Evolutionary conservation across 495 filamentous ascomycete genomes (phyloP).

Genomic region (Trichocladium uniseriatum): DNA sequence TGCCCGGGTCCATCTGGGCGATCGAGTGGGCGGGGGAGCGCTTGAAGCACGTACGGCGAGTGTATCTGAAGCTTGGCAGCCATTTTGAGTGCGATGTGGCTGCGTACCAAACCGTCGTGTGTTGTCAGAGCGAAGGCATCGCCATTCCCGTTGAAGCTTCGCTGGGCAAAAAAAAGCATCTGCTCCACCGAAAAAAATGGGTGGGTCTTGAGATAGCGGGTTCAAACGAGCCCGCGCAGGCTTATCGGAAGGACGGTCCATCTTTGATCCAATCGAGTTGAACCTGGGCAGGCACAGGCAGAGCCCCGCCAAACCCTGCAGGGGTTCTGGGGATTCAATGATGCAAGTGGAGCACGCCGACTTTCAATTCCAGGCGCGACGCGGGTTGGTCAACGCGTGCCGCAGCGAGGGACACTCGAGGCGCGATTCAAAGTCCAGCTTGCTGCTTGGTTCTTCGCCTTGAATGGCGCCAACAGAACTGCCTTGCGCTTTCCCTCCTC

Average conservation of each 20-base stretch:
- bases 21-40: slow-evolving; percentile 57
- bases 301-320: background rate
- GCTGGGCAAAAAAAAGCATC: slow-evolving; percentile 20
- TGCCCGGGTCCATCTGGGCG: slow-evolving; percentile 41
- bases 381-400: slow-evolving; percentile 7
- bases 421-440: background rate
- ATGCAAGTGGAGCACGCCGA: slow-evolving; percentile 8
- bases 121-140: slow-evolving; percentile 10
- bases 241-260: slow-evolving; percentile 11
- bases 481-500: background rate
- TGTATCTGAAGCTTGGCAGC: slow-evolving; percentile 46
- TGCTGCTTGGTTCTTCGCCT: too few species aligned
- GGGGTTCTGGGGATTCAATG: slow-evolving; percentile 1
- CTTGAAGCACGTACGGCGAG: slow-evolving; percentile 52
- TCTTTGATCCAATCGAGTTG: slow-evolving; percentile 19
- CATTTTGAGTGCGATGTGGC: slow-evolving; percentile 26
- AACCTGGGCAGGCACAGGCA: background rate
- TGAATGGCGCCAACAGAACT: background rate
- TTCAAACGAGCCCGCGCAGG: background rate
- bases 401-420: background rate
- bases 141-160: slow-evolving; percentile 7
- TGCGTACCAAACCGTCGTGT: background rate
- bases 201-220: too few species aligned
- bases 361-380: background rate
- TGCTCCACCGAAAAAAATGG: slow-evolving; percentile 12